These are phyloP conservation scores for Kwoniella sp. DNA, from an alignment of 768 basidiomycete species.

Conservation along the genomic window DNA sequence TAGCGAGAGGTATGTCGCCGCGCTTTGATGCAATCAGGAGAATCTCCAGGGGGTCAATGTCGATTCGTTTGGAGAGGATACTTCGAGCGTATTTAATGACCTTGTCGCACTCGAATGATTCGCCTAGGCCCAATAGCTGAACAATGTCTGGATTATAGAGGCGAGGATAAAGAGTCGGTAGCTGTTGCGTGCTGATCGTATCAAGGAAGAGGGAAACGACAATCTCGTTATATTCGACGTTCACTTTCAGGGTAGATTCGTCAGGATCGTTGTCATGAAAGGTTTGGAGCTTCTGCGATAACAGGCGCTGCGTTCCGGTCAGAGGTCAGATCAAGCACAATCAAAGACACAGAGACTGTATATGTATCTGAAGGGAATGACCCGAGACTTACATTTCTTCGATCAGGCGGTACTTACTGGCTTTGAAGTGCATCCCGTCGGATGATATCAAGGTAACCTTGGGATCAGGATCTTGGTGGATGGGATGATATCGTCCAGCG, in stretches of 20 bases:
- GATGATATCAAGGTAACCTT: not conserved
- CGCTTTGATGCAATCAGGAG: slow-evolving; percentile 12
- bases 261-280: too few relatives aligned
- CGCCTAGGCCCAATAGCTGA: not conserved
- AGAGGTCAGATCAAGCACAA: too few relatives aligned
- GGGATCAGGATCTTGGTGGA: not conserved
- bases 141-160: too few relatives aligned
- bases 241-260: not conserved
- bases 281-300: too few relatives aligned
- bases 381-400: not conserved
- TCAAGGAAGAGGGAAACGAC: slow-evolving; percentile 7
- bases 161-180: not conserved
- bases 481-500: not conserved
- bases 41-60: slow-evolving; percentile 7
- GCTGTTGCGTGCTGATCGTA: not conserved
- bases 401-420: not conserved
- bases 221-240: not conserved
- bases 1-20: slow-evolving; percentile 1
- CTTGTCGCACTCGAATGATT: not conserved
- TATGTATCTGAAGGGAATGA: too few relatives aligned
- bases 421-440: slow-evolving; percentile 3
- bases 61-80: not conserved
- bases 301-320: too few relatives aligned
- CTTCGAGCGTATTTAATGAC: slow-evolving; percentile 5
- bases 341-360: too few relatives aligned